Evolutionary conservation across 2,329 filamentous ascomycete genomes (phyloP).

Genomic region (Hypomyces rosellus): DNA sequence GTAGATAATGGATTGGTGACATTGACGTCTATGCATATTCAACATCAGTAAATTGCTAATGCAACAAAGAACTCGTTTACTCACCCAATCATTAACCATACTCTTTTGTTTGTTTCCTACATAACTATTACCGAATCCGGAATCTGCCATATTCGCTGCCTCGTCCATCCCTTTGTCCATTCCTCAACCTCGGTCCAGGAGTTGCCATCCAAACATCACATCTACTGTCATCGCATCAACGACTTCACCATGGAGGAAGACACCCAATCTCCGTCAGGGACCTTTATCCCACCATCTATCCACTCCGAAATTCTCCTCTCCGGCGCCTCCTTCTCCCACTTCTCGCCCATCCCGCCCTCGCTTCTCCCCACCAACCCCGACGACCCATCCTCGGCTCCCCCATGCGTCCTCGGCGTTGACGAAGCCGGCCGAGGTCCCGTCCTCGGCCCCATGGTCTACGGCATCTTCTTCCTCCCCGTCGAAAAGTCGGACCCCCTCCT

Average conservation of each 20-base stretch:
- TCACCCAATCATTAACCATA: too few relatives aligned
- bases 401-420: slow-evolving; percentile 79
- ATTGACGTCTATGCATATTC: too few relatives aligned
- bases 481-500: slow-evolving; percentile 66
- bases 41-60: too few relatives aligned
- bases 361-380: slow-evolving; percentile 42
- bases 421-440: slow-evolving; percentile 92
- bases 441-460: slow-evolving; percentile 74
- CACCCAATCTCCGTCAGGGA: slow-evolving; percentile 2
- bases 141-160: too few relatives aligned
- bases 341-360: slow-evolving; percentile 59
- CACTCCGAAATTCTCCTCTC: slow-evolving; percentile 48
- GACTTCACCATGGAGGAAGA: neutral
- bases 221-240: neutral
- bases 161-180: too few relatives aligned
- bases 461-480: slow-evolving; percentile 68
- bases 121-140: too few relatives aligned
- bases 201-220: neutral
- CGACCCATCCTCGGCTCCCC: slow-evolving; percentile 27
- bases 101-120: too few relatives aligned
- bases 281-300: slow-evolving; percentile 66
- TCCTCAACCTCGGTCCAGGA: too few relatives aligned
- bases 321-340: slow-evolving; percentile 65
- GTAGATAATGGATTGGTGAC: too few relatives aligned
- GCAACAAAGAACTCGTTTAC: too few relatives aligned